These are phyloP conservation scores for Diplotaxis tenuifolia DNA, from an alignment of 345 rosid species.

Conservation along the genomic window DNA sequence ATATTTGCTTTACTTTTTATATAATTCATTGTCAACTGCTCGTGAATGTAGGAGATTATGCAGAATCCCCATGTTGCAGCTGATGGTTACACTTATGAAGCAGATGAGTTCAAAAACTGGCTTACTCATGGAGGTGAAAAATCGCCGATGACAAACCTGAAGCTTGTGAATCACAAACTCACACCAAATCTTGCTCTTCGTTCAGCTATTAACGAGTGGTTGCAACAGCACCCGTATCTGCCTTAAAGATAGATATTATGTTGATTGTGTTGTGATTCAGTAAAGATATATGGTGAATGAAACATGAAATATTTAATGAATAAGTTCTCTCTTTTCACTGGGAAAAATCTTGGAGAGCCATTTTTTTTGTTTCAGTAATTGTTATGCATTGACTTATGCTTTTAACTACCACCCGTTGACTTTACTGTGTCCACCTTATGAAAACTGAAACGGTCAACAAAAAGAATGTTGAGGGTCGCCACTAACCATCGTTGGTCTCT, in stretches of 20 bases:
- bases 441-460: conserved; percentile 28
- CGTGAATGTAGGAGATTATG: conserved; percentile 68
- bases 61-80: conserved; percentile 75
- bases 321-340: neutral
- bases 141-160: conserved; percentile 69
- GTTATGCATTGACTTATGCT: conserved; percentile 21
- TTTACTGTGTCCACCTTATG: conserved; percentile 11
- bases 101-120: conserved; percentile 61
- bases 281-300: neutral
- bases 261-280: conserved; percentile 26
- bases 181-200: conserved; percentile 68
- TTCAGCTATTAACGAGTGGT: conserved; percentile 67
- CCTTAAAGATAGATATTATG: conserved; percentile 11
- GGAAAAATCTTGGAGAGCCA: neutral
- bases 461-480: conserved; percentile 37
- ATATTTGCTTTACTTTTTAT: neutral
- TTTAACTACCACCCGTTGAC: conserved; percentile 14
- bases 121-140: conserved; percentile 54
- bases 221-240: conserved; percentile 35
- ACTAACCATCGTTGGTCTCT: conserved; percentile 27
- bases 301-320: conserved; percentile 11
- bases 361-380: conserved; percentile 1
- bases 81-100: conserved; percentile 77
- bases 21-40: neutral
- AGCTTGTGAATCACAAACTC: conserved; percentile 47